Evolutionary conservation across 208 protist species (phyloP).

Genomic region (Trypanosoma melophagium): DNA sequence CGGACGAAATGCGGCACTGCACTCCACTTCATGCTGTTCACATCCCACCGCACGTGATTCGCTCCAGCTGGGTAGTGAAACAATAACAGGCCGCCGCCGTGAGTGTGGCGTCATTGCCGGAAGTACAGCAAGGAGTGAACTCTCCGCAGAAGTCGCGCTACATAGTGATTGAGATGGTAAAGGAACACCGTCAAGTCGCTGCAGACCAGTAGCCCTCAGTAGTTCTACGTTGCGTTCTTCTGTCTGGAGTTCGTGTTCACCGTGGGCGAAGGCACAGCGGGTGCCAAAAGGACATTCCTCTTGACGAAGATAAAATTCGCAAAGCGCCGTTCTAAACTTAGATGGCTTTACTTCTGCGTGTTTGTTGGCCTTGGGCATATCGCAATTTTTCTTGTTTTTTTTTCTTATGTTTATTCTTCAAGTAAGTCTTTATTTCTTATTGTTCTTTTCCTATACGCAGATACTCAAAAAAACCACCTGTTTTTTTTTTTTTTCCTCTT

Average conservation of each 20-base stretch:
- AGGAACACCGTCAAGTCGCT: slow-evolving; percentile 48
- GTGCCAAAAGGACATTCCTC: slow-evolving; percentile 64
- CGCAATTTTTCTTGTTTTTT: neutral
- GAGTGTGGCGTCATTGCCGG: slow-evolving; percentile 17
- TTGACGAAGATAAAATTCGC: slow-evolving; percentile 62
- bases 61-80: slow-evolving; percentile 43
- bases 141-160: slow-evolving; percentile 16
- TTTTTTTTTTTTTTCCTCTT: too few relatives aligned
- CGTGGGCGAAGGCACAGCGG: slow-evolving; percentile 85
- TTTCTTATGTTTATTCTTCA: slow-evolving; percentile 7
- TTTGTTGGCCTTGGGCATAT: slow-evolving; percentile 39
- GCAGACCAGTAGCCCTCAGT: slow-evolving; percentile 60
- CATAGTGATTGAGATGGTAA: slow-evolving; percentile 11
- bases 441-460: neutral
- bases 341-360: slow-evolving; percentile 83
- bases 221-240: slow-evolving; percentile 68
- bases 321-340: slow-evolving; percentile 83
- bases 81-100: slow-evolving; percentile 54
- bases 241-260: slow-evolving; percentile 73
- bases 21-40: neutral
- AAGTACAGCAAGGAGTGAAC: slow-evolving; percentile 15
- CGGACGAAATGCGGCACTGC: neutral
- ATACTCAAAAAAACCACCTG: too few relatives aligned
- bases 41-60: neutral
- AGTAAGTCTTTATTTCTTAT: neutral